A percentile compares a stretch with the other conserved stretches of the same genome.
These are phyloP conservation scores for Leccinum rimulosum DNA, from an alignment of 768 basidiomycete species.

Conservation along the genomic window DNA sequence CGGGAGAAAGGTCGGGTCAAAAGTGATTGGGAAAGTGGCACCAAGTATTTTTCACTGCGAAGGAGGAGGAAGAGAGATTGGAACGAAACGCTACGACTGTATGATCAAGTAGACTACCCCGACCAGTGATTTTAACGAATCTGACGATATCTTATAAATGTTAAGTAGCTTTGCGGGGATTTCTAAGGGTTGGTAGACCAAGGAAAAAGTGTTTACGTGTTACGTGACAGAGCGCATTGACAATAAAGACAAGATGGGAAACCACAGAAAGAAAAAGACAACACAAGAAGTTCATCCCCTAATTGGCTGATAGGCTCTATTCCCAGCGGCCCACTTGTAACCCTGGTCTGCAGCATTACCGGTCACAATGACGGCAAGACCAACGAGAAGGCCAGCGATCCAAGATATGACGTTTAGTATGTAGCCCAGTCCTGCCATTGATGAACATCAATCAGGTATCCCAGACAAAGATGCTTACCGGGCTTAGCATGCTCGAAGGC, in stretches of 20 bases:
- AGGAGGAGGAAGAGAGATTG: conserved; percentile 83
- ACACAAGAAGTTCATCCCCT: conserved; percentile 12
- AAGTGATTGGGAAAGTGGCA: conserved; percentile 63
- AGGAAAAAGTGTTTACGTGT: background rate
- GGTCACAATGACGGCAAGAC: conserved; percentile 54
- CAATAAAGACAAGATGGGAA: background rate
- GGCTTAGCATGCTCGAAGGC: conserved; percentile 57
- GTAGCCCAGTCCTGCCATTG: conserved; percentile 54
- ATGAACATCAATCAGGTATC: conserved; percentile 2
- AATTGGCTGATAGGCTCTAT: conserved; percentile 55
- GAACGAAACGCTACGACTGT: conserved; percentile 82
- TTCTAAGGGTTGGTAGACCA: background rate
- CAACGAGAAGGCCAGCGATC: conserved; percentile 52
- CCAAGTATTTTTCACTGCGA: conserved; percentile 77
- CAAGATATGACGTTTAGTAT: conserved; percentile 60
- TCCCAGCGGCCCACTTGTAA: conserved; percentile 74
- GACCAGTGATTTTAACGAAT: conserved; percentile 38
- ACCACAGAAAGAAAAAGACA: background rate
- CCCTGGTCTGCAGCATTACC: conserved; percentile 51
- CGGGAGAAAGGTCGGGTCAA: conserved; percentile 69
- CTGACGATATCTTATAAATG: background rate
- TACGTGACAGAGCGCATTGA: background rate
- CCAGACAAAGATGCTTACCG: conserved; percentile 40
- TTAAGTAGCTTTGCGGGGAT: background rate
- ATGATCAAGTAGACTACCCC: conserved; percentile 82